A percentile compares a stretch with the other conserved stretches of the same genome.
Conservation (phyloP, 1,284 basidiomycete genomes). For the Cutaneotrichosporon mucoides region DNA sequence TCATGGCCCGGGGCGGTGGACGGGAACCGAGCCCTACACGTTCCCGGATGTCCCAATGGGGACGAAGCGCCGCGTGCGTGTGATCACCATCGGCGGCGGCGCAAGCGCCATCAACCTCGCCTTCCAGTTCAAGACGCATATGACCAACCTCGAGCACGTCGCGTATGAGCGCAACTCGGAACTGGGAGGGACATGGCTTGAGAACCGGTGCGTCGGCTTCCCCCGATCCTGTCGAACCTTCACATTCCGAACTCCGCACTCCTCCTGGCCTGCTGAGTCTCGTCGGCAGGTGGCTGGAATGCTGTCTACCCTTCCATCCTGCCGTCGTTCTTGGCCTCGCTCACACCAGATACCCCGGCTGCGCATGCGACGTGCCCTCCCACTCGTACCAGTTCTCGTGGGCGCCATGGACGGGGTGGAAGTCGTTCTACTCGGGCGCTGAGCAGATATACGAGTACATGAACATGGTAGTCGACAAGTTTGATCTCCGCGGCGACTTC, state of each 20-base stretch:
- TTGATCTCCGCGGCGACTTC: conserved; percentile 27
- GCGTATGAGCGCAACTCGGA: conserved; percentile 11
- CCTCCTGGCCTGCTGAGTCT: too few species aligned
- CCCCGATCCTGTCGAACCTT: not conserved
- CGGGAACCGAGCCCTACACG: not conserved
- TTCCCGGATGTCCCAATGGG: conserved; percentile 5
- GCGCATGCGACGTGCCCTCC: conserved; percentile 33
- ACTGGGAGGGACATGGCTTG: conserved; percentile 18
- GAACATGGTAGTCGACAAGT: conserved; percentile 24
- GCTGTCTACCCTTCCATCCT: too few species aligned
- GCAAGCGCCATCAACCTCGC: conserved; percentile 12
- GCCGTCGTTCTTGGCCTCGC: too few species aligned
- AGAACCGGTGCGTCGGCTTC: conserved; percentile 12
- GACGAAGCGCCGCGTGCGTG: conserved; percentile 1
- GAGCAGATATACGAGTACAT: conserved; percentile 34
- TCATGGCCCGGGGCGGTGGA: not conserved
- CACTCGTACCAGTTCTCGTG: conserved; percentile 31
- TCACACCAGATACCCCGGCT: conserved; percentile 24
- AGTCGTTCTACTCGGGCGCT: conserved; percentile 28
- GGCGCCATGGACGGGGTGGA: conserved; percentile 23
- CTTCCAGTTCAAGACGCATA: conserved; percentile 8
- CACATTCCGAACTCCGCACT: not conserved
- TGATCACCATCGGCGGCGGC: conserved; percentile 12
- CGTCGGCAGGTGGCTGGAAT: too few species aligned
- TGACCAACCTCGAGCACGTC: conserved; percentile 6